Conservation (phyloP, 495 filamentous ascomycete species). For the Terfezia boudieri region DNA sequence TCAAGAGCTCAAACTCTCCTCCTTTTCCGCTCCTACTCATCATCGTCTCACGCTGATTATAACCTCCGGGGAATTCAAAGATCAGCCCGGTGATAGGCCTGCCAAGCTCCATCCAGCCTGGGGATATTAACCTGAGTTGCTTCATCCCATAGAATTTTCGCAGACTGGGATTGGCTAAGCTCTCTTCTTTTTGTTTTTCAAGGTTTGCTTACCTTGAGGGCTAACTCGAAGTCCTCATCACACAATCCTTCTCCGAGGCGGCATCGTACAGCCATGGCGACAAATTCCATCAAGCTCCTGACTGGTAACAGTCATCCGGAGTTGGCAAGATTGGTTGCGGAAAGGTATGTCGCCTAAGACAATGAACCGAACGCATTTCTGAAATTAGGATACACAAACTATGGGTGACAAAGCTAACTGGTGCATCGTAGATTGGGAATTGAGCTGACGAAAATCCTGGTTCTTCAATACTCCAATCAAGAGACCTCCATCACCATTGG, state of each 20-base stretch:
- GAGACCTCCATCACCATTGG: conserved; percentile 94
- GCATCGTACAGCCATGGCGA: not conserved
- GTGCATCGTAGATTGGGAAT: conserved; percentile 50
- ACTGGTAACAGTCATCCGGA: conserved; percentile 90
- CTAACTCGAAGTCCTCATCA: not conserved
- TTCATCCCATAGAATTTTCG: not conserved
- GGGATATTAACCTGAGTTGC: not conserved
- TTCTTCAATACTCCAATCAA: conserved; percentile 91
- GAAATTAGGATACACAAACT: not conserved
- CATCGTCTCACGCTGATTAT: too few species aligned
- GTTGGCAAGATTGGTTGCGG: conserved; percentile 71
- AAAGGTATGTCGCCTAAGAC: conserved; percentile 39
- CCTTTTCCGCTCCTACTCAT: too few species aligned
- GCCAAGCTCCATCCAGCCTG: not conserved
- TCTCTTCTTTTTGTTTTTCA: not conserved
- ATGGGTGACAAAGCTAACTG: conserved; percentile 13
- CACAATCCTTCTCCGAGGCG: not conserved
- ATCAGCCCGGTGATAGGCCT: too few species aligned
- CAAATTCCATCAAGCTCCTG: conserved; percentile 85
- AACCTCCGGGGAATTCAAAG: too few species aligned
- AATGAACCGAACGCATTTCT: not conserved
- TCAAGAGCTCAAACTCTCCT: too few species aligned
- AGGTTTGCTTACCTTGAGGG: not conserved
- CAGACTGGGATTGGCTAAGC: not conserved
- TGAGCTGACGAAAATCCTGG: conserved; percentile 79